Evolutionary conservation across 495 filamentous ascomycete species (phyloP).

Genomic region (Penicillium mononematosum): DNA sequence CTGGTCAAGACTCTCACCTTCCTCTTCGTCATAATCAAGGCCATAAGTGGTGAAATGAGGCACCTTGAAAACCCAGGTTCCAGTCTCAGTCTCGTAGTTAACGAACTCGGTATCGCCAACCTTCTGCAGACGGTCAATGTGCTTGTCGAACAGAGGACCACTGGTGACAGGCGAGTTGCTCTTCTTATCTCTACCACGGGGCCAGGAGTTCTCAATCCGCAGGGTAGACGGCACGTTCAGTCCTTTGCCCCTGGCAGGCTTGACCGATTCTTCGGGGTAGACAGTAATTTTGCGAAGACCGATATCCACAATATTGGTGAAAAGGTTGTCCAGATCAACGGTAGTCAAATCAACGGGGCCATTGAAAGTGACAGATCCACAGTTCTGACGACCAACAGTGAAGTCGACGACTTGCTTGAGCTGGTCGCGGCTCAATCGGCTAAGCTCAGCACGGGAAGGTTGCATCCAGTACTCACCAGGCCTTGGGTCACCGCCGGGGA

Average conservation of each 20-base stretch:
- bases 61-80: slow-evolving; percentile 87
- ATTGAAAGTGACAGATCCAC: slow-evolving; percentile 78
- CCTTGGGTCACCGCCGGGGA: slow-evolving; percentile 51
- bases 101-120: slow-evolving; percentile 79
- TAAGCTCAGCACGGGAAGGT: slow-evolving; percentile 67
- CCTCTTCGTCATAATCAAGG: slow-evolving; percentile 81
- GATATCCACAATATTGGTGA: slow-evolving; percentile 69
- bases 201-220: slow-evolving; percentile 85
- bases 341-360: slow-evolving; percentile 74
- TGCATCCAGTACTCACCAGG: slow-evolving; percentile 83
- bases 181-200: slow-evolving; percentile 63
- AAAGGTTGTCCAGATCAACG: slow-evolving; percentile 69
- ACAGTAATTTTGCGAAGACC: slow-evolving; percentile 76
- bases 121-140: slow-evolving; percentile 74
- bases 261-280: slow-evolving; percentile 70
- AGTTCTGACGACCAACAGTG: slow-evolving; percentile 75
- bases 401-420: slow-evolving; percentile 68
- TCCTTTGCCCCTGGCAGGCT: slow-evolving; percentile 78
- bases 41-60: slow-evolving; percentile 95
- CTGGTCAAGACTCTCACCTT: slow-evolving; percentile 53
- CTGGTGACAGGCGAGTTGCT: slow-evolving; percentile 52
- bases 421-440: slow-evolving; percentile 69
- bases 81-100: slow-evolving; percentile 70
- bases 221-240: slow-evolving; percentile 89
- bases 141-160: slow-evolving; percentile 66